phyloP scores from a whole-genome alignment of 306 rosid genomes.

The Arachis hypogaea region DNA sequence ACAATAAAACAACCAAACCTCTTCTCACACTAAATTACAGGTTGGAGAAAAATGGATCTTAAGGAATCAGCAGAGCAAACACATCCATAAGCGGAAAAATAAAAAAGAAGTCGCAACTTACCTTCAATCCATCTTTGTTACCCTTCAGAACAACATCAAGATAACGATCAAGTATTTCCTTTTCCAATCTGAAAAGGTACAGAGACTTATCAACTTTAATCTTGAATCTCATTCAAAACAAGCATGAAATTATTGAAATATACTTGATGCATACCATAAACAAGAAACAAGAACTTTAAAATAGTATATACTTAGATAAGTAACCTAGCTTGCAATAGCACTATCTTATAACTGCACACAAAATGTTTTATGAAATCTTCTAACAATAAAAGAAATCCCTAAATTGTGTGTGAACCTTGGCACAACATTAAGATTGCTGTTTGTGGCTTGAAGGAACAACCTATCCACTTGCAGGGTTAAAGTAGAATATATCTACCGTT shows the following conservation, averaged over 20 bases:
- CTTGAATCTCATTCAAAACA: constrained; percentile 28
- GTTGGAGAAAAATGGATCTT: neutral
- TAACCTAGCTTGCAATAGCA: constrained; percentile 34
- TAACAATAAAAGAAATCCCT: constrained; percentile 28
- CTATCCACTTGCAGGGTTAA: no score
- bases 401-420: no score
- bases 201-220: constrained; percentile 18
- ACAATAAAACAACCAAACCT: no score
- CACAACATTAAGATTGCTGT: no score
- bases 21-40: no score
- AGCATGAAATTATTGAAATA: constrained; percentile 21
- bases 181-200: constrained; percentile 81
- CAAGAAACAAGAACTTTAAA: constrained; percentile 38
- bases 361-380: constrained; percentile 29
- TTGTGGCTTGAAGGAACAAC: no score
- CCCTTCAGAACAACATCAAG: constrained; percentile 94
- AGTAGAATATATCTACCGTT: no score
- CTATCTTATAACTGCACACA: constrained; percentile 18
- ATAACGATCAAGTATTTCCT: constrained; percentile 91
- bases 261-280: constrained; percentile 9
- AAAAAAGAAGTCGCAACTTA: constrained; percentile 38
- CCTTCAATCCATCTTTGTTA: constrained; percentile 95
- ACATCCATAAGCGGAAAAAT: constrained; percentile 14
- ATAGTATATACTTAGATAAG: constrained; percentile 4
- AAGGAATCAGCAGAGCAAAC: constrained; percentile 5